Percentiles rank a stretch among this genome's conserved stretches.
These are phyloP conservation scores for Barnettozyma hawaiiensis DNA, from an alignment of 1,139 yeast genomes.

Conservation along the genomic window DNA sequence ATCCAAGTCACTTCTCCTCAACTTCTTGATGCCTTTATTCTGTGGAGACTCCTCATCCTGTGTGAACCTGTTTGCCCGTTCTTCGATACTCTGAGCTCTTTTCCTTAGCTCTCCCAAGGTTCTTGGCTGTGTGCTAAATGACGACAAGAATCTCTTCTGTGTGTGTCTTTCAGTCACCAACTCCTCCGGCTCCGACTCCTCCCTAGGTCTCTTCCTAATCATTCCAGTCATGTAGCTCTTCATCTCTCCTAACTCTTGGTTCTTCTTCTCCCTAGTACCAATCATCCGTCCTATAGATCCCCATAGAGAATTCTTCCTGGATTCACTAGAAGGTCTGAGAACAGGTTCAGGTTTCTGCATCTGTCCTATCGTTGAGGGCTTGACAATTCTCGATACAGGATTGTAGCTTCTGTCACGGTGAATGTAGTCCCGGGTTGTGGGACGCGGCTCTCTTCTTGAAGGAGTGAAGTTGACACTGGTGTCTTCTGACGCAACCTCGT, in stretches of 20 bases:
- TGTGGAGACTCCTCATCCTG: conserved; percentile 13
- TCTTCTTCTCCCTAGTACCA: conserved; percentile 5
- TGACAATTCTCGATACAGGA: conserved; percentile 19
- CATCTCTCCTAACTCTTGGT: conserved; percentile 17
- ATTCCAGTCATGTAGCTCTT: conserved; percentile 22
- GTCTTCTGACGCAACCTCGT: conserved; percentile 20
- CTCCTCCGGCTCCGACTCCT: conserved; percentile 1
- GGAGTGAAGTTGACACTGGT: conserved; percentile 17
- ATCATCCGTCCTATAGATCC: conserved; percentile 19
- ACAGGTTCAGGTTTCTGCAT: conserved; percentile 14
- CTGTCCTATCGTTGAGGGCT: conserved; percentile 10
- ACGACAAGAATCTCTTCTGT: not conserved
- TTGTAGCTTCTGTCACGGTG: conserved; percentile 14
- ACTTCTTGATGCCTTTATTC: conserved; percentile 6
- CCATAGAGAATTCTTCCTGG: conserved; percentile 17
- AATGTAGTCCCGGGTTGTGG: conserved; percentile 13
- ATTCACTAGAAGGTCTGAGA: conserved; percentile 15
- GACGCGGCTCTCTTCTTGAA: conserved; percentile 6
- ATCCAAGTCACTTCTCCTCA: conserved; percentile 3
- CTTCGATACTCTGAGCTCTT: conserved; percentile 14
- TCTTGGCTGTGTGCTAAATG: not conserved
- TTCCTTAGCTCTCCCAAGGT: conserved; percentile 6
- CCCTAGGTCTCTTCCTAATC: conserved; percentile 14
- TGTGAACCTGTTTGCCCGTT: conserved; percentile 17
- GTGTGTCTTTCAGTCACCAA: not conserved